Conservation (phyloP, 345 rosid species). For the Gossypium bickii region DNA sequence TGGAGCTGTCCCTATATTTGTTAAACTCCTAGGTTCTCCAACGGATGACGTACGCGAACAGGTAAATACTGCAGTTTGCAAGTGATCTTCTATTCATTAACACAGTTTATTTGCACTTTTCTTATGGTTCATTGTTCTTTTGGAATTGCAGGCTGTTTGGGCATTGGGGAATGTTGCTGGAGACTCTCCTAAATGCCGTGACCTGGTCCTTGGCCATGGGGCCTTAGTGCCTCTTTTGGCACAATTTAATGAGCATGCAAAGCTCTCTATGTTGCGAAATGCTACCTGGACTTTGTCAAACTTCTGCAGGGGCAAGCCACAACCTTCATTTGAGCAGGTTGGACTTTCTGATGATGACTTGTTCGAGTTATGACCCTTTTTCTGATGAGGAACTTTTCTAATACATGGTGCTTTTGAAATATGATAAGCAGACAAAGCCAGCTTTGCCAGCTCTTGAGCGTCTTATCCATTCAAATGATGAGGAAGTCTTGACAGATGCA, state of each 20-base stretch:
- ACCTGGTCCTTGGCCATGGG: slow-evolving; percentile 51
- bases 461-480: slow-evolving; percentile 63
- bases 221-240: slow-evolving; percentile 55
- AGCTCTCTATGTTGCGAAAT: slow-evolving; percentile 65
- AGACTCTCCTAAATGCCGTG: slow-evolving; percentile 77
- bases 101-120: not conserved
- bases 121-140: slow-evolving; percentile 9
- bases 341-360: slow-evolving; percentile 2
- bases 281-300: slow-evolving; percentile 82
- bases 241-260: slow-evolving; percentile 65
- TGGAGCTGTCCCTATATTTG: slow-evolving; percentile 67
- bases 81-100: not conserved
- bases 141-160: slow-evolving; percentile 59
- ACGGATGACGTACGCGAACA: slow-evolving; percentile 77
- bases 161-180: slow-evolving; percentile 80
- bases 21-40: slow-evolving; percentile 56
- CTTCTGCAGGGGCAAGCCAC: slow-evolving; percentile 77
- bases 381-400: not conserved
- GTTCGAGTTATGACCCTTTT: not conserved
- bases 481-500: slow-evolving; percentile 79
- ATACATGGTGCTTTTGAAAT: slow-evolving; percentile 8
- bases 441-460: slow-evolving; percentile 68
- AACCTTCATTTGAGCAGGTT: slow-evolving; percentile 67
- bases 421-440: slow-evolving; percentile 45
- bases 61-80: slow-evolving; percentile 30